Conservation (phyloP, 2,329 filamentous ascomycete species). For the Zasmidium angulare region DNA sequence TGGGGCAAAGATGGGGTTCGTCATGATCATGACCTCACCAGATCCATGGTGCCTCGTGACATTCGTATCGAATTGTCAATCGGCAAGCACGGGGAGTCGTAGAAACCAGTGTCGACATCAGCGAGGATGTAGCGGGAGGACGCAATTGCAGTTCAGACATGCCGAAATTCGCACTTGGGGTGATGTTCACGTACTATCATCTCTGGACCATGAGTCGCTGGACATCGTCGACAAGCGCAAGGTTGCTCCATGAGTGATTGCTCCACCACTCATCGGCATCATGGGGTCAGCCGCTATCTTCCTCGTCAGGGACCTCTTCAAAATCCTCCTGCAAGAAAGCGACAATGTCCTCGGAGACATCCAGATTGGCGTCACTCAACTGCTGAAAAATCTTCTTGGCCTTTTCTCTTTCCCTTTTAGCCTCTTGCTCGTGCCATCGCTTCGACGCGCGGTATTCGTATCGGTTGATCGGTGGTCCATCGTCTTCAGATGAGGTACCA, state of each 20-base stretch:
- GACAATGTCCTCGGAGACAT: constrained; percentile 11
- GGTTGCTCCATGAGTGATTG: too few relatives aligned
- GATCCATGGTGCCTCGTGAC: too few relatives aligned
- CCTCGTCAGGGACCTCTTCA: constrained; percentile 1
- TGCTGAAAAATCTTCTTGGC: constrained; percentile 15
- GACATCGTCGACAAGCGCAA: too few relatives aligned
- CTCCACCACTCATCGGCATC: neutral
- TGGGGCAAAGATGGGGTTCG: neutral
- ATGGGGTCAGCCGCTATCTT: neutral
- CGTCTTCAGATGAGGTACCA: constrained; percentile 10
- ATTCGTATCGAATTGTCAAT: too few relatives aligned
- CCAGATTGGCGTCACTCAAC: constrained; percentile 7
- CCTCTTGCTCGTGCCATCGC: constrained; percentile 9
- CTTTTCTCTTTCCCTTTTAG: constrained; percentile 10
- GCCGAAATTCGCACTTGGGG: too few relatives aligned
- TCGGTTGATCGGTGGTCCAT: neutral
- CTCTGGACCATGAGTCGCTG: neutral
- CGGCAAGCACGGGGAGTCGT: too few relatives aligned
- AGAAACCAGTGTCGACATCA: too few relatives aligned
- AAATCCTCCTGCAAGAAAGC: constrained; percentile 13
- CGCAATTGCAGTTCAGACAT: too few relatives aligned
- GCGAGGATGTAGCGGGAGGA: too few relatives aligned
- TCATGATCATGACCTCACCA: neutral
- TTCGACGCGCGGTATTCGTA: neutral
- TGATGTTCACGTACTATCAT: too few relatives aligned